Base-by-base conservation (phyloP, 768 basidiomycete species). In the Amanita jacksonii region DNA sequence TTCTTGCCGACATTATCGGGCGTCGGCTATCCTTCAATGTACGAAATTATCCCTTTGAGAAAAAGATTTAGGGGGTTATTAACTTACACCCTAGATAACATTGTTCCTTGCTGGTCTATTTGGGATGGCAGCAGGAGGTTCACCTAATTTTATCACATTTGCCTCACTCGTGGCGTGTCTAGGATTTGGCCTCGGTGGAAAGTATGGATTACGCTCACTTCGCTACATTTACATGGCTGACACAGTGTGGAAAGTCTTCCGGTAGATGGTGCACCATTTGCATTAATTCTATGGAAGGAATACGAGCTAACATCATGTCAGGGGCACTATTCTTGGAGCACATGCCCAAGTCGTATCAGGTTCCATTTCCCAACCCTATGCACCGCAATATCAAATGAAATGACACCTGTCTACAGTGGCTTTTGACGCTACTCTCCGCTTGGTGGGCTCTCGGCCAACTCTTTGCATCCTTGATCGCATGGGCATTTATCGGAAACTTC, bases 371-470 rank as follows among this genome's bases (percentile, higher is more conserved):
- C 53, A 36, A 40, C 24, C 7, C 10, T 32, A 19, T 7, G 4
- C 46, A 41, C 13, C 33, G 37, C 34, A 35, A 41, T 16, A 38
- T 48, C 33, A 38, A 12, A 37, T 28, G 24, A 13, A 23, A 42
- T 41, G 22, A 34, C 27, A n/a, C n/a, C n/a, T n/a, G n/a, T n/a
- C 31, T 25, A 25, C 59, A 77, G 61, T 74, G 68, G 66, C 69
- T 74, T n/a, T 63, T 78, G 33, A 71, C 74, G 2, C 59, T 76
- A 7, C 67, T 79, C 2, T 74, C 74, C 13, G 65, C 66, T 18
- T 75, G 72, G 70, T 76, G 74, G 72, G 63, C 74, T 46, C 37
- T 69, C 45, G 68, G 76, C 25, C 61, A 76, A 60, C 63, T 77
- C 7, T 54, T 70, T 13, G 69, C 74, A 7, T 75, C 69, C 13